These are phyloP conservation scores for Boletus huronensis DNA, from an alignment of 768 basidiomycete species.

Conservation along the genomic window DNA sequence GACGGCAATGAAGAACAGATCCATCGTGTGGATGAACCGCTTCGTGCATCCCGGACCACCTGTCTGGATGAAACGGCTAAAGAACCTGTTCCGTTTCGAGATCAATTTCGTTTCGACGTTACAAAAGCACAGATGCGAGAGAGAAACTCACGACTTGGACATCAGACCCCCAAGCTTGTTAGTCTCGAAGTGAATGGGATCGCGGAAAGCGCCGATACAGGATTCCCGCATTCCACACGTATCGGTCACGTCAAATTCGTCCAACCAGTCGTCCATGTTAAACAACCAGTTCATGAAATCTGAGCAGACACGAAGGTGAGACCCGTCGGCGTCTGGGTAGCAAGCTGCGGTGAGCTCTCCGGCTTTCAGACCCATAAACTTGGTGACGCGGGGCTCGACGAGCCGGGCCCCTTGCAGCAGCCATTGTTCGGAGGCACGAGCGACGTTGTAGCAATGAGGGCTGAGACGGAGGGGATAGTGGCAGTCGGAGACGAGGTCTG, in stretches of 20 bases:
- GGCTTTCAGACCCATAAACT: constrained; percentile 56
- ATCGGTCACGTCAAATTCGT: constrained; percentile 34
- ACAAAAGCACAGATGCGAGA: not conserved
- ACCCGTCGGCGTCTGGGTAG: constrained; percentile 53
- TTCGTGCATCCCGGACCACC: constrained; percentile 39
- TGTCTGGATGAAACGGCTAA: constrained; percentile 35
- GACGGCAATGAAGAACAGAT: constrained; percentile 42
- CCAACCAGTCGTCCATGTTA: constrained; percentile 41
- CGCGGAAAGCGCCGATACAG: constrained; percentile 30
- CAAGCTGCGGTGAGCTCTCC: constrained; percentile 65
- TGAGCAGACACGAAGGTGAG: constrained; percentile 59
- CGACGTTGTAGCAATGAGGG: constrained; percentile 32
- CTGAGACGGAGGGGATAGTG: constrained; percentile 36
- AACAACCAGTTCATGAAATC: constrained; percentile 60
- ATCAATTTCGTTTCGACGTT: not conserved
- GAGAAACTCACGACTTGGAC: constrained; percentile 30
- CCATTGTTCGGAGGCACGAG: constrained; percentile 38
- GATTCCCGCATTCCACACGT: constrained; percentile 30
- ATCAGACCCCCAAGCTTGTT: constrained; percentile 29
- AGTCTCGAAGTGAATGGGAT: constrained; percentile 27
- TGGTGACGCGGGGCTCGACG: constrained; percentile 32
- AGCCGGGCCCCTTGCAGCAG: constrained; percentile 26
- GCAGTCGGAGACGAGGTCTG: constrained; percentile 41
- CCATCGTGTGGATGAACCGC: constrained; percentile 41
- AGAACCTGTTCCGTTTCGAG: constrained; percentile 31